Base-by-base conservation (phyloP, 768 basidiomycete genomes). In the Lactarius deliciosus region DNA sequence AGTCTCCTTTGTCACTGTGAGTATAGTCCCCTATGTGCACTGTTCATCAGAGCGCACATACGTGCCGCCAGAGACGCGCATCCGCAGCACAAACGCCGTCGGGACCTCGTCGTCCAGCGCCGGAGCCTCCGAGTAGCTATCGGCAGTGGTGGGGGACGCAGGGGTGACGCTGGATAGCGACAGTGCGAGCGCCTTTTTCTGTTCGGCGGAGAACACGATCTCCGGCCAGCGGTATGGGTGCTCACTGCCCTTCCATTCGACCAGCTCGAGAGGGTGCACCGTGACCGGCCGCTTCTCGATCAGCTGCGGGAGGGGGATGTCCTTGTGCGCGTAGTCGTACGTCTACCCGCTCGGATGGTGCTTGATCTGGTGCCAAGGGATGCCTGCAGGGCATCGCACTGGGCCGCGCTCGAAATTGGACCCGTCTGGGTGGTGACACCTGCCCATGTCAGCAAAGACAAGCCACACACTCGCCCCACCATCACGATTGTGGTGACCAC, bases 31-130 rank as follows among this genome's bases (percentile, higher is more conserved):
- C n/a, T n/a, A n/a, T n/a, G n/a, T n/a, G n/a, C n/a, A n/a, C n/a
- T n/a, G n/a, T n/a, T n/a, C n/a, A n/a, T n/a, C n/a, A n/a, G 91
- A 95, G 59, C 97, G 89, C 62, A 99, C 96, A 73, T 99, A 99
- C 16, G 97, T 98, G 47, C 97, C 97, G 34, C 92, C 91, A 10
- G 95, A 96, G 7, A 98, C 97, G 68, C 82, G 90, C 95, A 99
- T 96, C 63, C 84, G 85, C 69, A 99, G 80, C 10, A 89, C 88
- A 76, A 98, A 97, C 25, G 89, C 89, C 0, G 88, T 83, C 1
- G 96, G 92, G 4, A 76, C 72, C 45, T 72, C 72, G 61, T 72
- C 72, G 63, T 82, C 79, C 38, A 34, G 18, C 34, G 38, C 28
- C 13, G 13, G 5, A 34, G 73, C 73, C 11, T 75, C 69, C 4